phyloP scores from a whole-genome alignment of 164 flowering plant species.

The Chimonanthus praecox region DNA sequence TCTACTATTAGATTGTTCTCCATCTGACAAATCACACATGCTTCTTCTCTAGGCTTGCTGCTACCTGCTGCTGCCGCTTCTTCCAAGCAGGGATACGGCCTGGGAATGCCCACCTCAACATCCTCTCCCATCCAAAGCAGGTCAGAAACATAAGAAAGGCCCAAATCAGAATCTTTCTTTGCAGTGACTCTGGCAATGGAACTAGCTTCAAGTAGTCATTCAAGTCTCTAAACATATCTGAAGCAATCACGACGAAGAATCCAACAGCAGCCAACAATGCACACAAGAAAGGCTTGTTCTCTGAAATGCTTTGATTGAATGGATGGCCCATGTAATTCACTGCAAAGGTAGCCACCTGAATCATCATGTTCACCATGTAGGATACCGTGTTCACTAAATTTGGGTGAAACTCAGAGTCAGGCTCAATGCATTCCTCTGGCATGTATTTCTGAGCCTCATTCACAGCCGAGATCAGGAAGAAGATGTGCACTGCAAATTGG shows the following conservation, averaged over 20 bases:
- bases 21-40: constrained; percentile 1
- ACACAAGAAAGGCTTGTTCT: constrained; percentile 77
- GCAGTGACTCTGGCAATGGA: constrained; percentile 63
- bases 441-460: constrained; percentile 86
- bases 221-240: constrained; percentile 73
- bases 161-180: constrained; percentile 66
- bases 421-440: constrained; percentile 98
- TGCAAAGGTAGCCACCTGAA: constrained; percentile 96
- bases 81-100: constrained; percentile 77
- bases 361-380: constrained; percentile 95
- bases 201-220: constrained; percentile 83
- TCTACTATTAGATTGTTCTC: neutral
- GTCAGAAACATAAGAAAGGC: constrained; percentile 58
- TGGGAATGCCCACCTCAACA: constrained; percentile 88
- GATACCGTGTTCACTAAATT: constrained; percentile 96
- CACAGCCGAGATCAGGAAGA: constrained; percentile 75
- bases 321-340: constrained; percentile 99
- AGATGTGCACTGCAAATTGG: constrained; percentile 72
- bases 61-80: constrained; percentile 39
- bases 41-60: constrained; percentile 50
- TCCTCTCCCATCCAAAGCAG: constrained; percentile 81
- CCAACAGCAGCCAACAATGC: constrained; percentile 70
- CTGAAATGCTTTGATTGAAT: constrained; percentile 84
- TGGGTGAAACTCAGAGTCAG: constrained; percentile 89
- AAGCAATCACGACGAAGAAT: constrained; percentile 71